Base-by-base conservation (phyloP, 2,329 filamentous ascomycete genomes). In the Apiospora phragmitis region DNA sequence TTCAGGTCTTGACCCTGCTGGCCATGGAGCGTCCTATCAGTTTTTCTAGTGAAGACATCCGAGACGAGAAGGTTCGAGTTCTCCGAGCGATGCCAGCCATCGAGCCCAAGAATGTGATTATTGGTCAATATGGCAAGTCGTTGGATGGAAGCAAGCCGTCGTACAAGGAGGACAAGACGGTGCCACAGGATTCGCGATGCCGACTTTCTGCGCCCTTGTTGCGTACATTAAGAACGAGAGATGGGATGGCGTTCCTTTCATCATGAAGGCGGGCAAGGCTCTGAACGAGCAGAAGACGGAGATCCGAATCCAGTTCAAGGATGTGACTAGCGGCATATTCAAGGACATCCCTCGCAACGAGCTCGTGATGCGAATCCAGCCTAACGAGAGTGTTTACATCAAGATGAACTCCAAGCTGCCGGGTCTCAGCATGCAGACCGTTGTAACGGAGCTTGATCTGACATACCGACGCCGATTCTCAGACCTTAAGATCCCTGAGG, bases 371-470 rank as follows among this genome's bases (percentile, higher is more conserved):
- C 95, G 96, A 76, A 97, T 99, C 75, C 96, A 99, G 87, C 96
- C 96, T 78, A 99, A 99, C 86, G 96, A 99, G 89, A 97, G 94
- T 81, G 95, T 99, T 76, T 99, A 99, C 86, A 97, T 98, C 84
- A 99, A 99, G 91, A 99, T 99, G 96, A 99, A 99, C 92, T 98
- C 95, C 41, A 99, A 99, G 89, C 88, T 99, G 71, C 97, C 96
- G 26, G 96, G 96, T 78, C 88, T 99, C 78, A 98, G 94, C 87
- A 99, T 98, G 95, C 96, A 99, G 88, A 99, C 96, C 16, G 96
- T 98, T 49, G 94, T 98, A 77, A 99, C 96, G 72, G 96, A 99
- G 86, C 93, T 99, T 72, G 96, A 99, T 80, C 90, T 99, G 76
- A 99, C 97, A 74, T 99, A 99, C 88, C 91, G 97, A 81, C 92